Conservation (phyloP, 2,329 filamentous ascomycete genomes). For the Ceratocystis papillata region DNA sequence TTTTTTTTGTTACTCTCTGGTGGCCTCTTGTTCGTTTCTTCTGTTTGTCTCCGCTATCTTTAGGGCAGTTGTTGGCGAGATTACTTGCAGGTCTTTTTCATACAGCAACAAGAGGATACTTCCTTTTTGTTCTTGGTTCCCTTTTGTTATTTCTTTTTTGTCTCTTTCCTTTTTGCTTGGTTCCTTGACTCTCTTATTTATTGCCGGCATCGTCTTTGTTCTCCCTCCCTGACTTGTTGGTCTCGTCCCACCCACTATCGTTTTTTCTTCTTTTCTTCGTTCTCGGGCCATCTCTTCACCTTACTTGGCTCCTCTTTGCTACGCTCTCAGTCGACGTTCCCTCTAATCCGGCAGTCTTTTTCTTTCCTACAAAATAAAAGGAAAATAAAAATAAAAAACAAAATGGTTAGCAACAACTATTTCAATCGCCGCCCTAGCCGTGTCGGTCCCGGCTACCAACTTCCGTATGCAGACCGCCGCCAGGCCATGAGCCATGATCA, state of each 20-base stretch:
- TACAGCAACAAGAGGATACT: not conserved
- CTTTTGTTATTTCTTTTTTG: not conserved
- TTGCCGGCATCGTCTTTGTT: not conserved
- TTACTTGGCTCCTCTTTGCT: not conserved
- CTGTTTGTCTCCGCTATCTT: not conserved
- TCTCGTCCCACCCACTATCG: not conserved
- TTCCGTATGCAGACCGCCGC: constrained; percentile 33
- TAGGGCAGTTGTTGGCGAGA: not conserved
- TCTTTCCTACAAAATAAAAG: no score
- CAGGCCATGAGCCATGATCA: constrained; percentile 32
- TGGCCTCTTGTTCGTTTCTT: not conserved
- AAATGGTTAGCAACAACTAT: constrained; percentile 24
- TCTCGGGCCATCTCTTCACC: not conserved
- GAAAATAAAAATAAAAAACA: not conserved
- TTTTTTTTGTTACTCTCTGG: not conserved
- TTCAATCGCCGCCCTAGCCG: constrained; percentile 29
- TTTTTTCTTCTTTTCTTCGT: constrained; percentile 13
- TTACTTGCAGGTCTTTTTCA: not conserved
- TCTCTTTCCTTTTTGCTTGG: not conserved
- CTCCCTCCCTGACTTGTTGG: not conserved
- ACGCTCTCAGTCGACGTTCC: no score
- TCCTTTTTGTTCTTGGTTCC: not conserved
- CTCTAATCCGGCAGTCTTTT: no score
- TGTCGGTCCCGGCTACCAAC: constrained; percentile 32
- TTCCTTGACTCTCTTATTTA: not conserved